phyloP scores from a whole-genome alignment of 2,329 filamentous ascomycete genomes.

The Huntiella bhutanensis region DNA sequence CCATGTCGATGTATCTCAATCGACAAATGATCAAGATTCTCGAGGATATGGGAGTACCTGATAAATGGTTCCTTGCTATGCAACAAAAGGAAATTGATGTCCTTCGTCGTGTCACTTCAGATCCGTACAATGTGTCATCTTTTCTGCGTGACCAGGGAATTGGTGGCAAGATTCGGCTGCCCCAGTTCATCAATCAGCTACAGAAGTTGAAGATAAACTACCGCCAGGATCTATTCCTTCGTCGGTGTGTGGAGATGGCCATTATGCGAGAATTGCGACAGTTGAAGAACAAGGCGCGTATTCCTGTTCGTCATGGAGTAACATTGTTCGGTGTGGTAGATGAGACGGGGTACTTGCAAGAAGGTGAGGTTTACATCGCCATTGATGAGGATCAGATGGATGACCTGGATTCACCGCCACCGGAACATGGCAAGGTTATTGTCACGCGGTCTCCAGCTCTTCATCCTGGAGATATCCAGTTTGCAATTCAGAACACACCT shows the following conservation, averaged over 20 bases:
- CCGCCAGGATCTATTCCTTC: constrained; percentile 47
- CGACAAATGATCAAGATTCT: constrained; percentile 71
- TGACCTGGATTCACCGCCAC: constrained; percentile 1
- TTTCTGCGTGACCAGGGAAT: constrained; percentile 46
- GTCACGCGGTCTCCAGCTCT: constrained; percentile 66
- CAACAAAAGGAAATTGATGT: constrained; percentile 43
- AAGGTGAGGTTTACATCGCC: constrained; percentile 50
- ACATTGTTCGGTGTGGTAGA: constrained; percentile 74
- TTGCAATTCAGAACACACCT: constrained; percentile 43
- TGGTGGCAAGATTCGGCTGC: constrained; percentile 39
- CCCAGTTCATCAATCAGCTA: constrained; percentile 42
- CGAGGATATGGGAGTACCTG: constrained; percentile 50
- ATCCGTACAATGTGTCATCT: constrained; percentile 39
- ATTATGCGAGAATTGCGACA: constrained; percentile 52
- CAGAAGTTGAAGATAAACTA: constrained; percentile 43
- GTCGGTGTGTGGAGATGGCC: constrained; percentile 48
- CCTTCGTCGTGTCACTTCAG: constrained; percentile 39
- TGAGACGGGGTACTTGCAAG: constrained; percentile 48
- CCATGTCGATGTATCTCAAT: constrained; percentile 54
- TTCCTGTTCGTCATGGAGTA: constrained; percentile 49
- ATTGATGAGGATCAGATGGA: constrained; percentile 21
- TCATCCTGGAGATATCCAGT: constrained; percentile 64
- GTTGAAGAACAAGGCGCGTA: constrained; percentile 62
- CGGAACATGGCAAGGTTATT: constrained; percentile 26
- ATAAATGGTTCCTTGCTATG: constrained; percentile 40